Evolutionary conservation across 163 green algal species (phyloP).

Genomic region (Scenedesmus sp.): DNA sequence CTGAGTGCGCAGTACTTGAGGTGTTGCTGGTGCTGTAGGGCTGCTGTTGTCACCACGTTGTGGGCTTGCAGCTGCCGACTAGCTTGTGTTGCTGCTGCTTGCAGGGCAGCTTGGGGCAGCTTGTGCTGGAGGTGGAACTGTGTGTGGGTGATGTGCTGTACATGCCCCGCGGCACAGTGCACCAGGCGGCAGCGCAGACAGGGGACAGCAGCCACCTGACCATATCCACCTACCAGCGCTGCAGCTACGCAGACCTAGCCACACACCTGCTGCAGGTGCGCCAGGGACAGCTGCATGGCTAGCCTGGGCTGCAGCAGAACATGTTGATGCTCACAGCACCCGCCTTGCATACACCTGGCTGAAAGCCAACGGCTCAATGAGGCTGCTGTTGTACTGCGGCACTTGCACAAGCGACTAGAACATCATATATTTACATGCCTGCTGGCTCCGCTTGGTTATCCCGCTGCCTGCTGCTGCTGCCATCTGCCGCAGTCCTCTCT

Average conservation of each 20-base stretch:
- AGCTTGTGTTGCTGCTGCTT: not conserved
- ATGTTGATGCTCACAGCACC: too few species aligned
- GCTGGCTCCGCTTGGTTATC: too few species aligned
- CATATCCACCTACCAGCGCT: slow-evolving; percentile 87
- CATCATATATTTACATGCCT: too few species aligned
- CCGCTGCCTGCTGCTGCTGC: not conserved
- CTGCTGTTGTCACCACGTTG: not conserved
- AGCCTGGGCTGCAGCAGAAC: not conserved
- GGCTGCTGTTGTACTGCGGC: too few species aligned
- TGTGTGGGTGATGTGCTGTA: slow-evolving; percentile 90
- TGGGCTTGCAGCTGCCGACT: not conserved
- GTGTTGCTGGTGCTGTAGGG: not conserved
- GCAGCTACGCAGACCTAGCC: slow-evolving; percentile 62
- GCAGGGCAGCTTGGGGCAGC: slow-evolving; percentile 46
- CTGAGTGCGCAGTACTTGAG: not conserved
- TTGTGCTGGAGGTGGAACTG: slow-evolving; percentile 52
- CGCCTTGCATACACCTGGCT: too few species aligned
- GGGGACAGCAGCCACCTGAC: slow-evolving; percentile 82
- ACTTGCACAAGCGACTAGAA: too few species aligned
- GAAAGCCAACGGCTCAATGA: too few species aligned
- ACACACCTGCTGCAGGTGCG: slow-evolving; percentile 54
- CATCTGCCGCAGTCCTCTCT: not conserved
- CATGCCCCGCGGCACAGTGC: slow-evolving; percentile 89
- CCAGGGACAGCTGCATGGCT: not conserved
- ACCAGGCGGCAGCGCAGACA: slow-evolving; percentile 77